Base-by-base conservation (phyloP, 768 basidiomycete genomes). In the Suillus luteus region DNA sequence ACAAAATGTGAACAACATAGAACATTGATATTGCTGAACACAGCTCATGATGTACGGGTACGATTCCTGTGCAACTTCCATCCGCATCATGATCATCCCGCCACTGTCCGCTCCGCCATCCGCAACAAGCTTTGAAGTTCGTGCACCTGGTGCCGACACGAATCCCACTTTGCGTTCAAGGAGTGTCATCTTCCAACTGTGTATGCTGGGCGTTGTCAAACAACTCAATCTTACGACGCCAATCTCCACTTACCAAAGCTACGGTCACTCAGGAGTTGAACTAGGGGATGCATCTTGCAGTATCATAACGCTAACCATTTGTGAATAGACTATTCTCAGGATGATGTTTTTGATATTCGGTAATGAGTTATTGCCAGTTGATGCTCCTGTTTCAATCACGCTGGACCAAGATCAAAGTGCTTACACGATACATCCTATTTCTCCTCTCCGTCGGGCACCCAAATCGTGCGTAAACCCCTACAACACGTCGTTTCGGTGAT, bases 111-210 rank as follows among this genome's bases (percentile, higher is more conserved):
- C 89, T n/a, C 85, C 91, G 3, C 83, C 85, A 9, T 75, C 86
- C 4, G 93, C 92, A 2, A 98, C 97, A 2, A 83, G 31, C 31
- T 4, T 99, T 70, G 97, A 99, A 79, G 79, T 99, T 15, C 90
- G 97, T 61, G 86, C 99, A 19, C 96, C 97, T 1, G 97, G 97
- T 31, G 96, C 97, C 44, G 97, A 99, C 72, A 93, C 97, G 86
- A 95, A 96, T 77, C 92, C 95, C 1, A 95, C 77, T 93, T 91
- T 67, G 87, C 95, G 0, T 78, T 99, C 31, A 31, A 31, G 31
- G 51, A 88, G 91, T 57, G 90, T 96, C 3, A 90, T 98, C 65
- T 94, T 98, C 74, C 81, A 86, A 24, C 80, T 96, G 35, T 97
- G 97, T 9, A 72, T 97, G 35, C 83, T 94, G 63, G 97, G 97